These are phyloP conservation scores for Tulasnella sp. DNA, from an alignment of 768 basidiomycete species.

Conservation along the genomic window DNA sequence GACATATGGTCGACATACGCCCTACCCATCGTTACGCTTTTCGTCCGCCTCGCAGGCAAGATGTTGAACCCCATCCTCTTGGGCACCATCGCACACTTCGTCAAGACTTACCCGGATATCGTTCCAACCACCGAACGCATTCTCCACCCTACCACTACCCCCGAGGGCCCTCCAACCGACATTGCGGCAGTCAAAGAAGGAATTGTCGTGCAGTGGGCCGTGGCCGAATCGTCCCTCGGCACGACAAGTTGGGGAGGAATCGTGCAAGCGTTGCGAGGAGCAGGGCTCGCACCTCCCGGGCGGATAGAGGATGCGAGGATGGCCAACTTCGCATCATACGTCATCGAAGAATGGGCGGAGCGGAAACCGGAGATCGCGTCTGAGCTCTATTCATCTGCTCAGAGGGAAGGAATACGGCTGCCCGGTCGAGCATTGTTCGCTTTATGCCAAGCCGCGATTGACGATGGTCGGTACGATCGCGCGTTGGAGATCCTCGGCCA, in stretches of 20 bases:
- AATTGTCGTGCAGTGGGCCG: slow-evolving; percentile 7
- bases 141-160: neutral
- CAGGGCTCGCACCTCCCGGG: neutral
- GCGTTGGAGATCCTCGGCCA: slow-evolving; percentile 6
- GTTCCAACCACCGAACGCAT: neutral
- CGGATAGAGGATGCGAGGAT: neutral
- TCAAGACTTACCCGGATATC: slow-evolving; percentile 8
- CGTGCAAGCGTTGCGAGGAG: slow-evolving; percentile 13
- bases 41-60: slow-evolving; percentile 18
- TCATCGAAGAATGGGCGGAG: slow-evolving; percentile 10
- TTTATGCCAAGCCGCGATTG: neutral
- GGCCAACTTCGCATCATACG: neutral
- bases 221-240: slow-evolving; percentile 14
- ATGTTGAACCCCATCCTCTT: slow-evolving; percentile 3
- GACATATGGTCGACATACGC: slow-evolving; percentile 4
- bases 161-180: neutral
- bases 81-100: slow-evolving; percentile 14
- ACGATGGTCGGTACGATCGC: neutral
- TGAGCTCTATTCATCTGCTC: slow-evolving; percentile 12
- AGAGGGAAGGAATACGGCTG: neutral
- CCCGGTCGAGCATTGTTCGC: neutral
- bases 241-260: slow-evolving; percentile 2
- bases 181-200: neutral
- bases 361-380: neutral
- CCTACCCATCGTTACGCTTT: slow-evolving; percentile 7